These are phyloP conservation scores for Aspergillus sp. DNA, from an alignment of 2,329 filamentous ascomycete genomes.

Conservation along the genomic window DNA sequence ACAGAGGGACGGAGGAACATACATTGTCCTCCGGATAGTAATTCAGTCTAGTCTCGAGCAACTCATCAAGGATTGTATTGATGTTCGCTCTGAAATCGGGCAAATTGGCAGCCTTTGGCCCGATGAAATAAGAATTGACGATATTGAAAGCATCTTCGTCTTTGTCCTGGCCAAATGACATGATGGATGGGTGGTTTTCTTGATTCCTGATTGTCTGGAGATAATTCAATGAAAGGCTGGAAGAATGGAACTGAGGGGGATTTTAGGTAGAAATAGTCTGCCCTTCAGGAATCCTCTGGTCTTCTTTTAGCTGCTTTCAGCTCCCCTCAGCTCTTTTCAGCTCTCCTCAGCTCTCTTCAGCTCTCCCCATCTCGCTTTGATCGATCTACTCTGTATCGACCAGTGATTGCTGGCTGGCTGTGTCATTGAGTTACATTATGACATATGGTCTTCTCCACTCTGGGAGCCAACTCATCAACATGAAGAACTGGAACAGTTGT, in stretches of 20 bases:
- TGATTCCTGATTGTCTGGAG: not conserved
- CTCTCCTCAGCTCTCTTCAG: too few species aligned
- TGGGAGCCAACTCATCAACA: not conserved
- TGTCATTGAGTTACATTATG: not conserved
- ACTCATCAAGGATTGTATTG: conserved; percentile 31
- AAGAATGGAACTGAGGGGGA: not conserved
- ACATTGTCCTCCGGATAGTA: conserved; percentile 2
- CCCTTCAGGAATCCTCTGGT: not conserved
- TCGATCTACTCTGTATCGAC: not conserved
- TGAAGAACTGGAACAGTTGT: not conserved
- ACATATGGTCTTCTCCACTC: not conserved
- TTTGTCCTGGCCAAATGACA: not conserved
- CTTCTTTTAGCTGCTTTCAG: not conserved
- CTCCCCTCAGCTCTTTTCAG: not conserved
- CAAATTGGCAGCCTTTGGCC: conserved; percentile 33
- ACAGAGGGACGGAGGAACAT: not conserved
- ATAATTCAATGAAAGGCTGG: not conserved
- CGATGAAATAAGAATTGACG: conserved; percentile 38
- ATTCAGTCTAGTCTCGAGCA: conserved; percentile 22
- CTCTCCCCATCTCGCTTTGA: not conserved
- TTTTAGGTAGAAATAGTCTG: not conserved
- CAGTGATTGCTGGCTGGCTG: not conserved
- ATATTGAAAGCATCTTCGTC: conserved; percentile 2
- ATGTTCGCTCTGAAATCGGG: conserved; percentile 34
- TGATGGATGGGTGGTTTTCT: not conserved